Evolutionary conservation across 1,139 yeast species (phyloP), one percentile per base, ranked within the genome.

Genomic region (Geotrichum aggregatum): DNA sequence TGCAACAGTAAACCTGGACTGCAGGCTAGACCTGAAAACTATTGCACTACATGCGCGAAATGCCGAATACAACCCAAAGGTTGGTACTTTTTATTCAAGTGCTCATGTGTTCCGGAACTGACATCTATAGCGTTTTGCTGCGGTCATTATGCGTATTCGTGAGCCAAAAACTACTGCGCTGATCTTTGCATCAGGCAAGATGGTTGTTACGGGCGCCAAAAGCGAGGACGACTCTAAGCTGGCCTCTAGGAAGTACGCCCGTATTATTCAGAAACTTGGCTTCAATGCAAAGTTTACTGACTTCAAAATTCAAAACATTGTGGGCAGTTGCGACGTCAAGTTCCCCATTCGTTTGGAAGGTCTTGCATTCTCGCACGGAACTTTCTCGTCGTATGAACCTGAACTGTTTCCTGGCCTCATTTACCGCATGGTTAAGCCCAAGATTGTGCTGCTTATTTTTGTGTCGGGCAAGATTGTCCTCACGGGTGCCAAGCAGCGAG

Each of bases 131-230:
- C 96, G 99, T 76, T 92, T 92, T 75, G 99, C 99, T 14, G 99
- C 99, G 54, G 99, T 92, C 51, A 92, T 92, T 63, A 94, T 92
- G 99, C 87, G 99, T 78, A 92, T 92, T 63, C 82, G 99, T 72
- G 98, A 92, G 69, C 99, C 99, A 22, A 92, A 92, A 69, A 94
- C 98, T 0, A 92, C 99, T 1, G 98, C 98, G 0, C 78, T 92
- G 66, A 94, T 92, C 62, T 94, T 92, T 71, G 99, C 98, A 1
- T 88, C 97, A 4, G 99, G 99, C 66, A 92, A 92, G 70, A 92
- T 92, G 99, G 99, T 92, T 62, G 99, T 92, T 26, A 92, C 98
- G 35, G 99, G 99, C 79, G 99, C 98, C 30, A 92, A 92, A 70
- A 86, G 96, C 39, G 98, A 92, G 69, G 98, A 92, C 68, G 98